Conservation (phyloP, 116 monocot species). For the Trichopus zeylanicus region DNA sequence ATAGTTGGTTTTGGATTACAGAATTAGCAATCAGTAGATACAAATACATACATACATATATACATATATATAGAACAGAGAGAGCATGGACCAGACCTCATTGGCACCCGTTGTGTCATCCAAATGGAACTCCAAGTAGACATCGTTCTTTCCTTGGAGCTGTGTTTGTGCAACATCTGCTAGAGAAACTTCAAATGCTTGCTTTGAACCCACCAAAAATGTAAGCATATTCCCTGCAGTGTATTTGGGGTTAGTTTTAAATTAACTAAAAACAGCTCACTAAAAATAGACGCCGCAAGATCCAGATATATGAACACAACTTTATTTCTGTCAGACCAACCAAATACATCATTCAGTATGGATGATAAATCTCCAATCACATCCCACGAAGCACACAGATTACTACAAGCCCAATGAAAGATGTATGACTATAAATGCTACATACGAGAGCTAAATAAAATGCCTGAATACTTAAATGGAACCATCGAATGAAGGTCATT, state of each 20-base stretch:
- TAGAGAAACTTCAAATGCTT: slow-evolving; percentile 97
- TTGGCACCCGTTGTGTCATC: slow-evolving; percentile 98
- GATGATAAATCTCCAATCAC: neutral
- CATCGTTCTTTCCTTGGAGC: slow-evolving; percentile 94
- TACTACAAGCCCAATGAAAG: too few relatives aligned
- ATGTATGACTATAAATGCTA: too few relatives aligned
- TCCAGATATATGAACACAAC: neutral
- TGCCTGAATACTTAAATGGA: too few relatives aligned
- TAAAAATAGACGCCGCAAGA: too few relatives aligned
- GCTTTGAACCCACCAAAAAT: slow-evolving; percentile 80
- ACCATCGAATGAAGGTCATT: neutral
- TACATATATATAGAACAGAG: neutral
- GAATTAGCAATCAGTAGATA: too few relatives aligned
- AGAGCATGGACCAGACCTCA: slow-evolving; percentile 84
- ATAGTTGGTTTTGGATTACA: too few relatives aligned
- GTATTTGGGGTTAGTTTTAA: too few relatives aligned
- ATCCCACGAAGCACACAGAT: neutral
- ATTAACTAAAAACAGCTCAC: too few relatives aligned
- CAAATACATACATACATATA: neutral
- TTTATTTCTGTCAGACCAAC: neutral
- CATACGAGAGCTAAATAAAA: too few relatives aligned
- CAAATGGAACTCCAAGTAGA: slow-evolving; percentile 90
- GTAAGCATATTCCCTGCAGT: slow-evolving; percentile 84
- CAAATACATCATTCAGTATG: neutral
- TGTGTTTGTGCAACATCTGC: slow-evolving; percentile 97